phyloP scores from a whole-genome alignment of 2,329 filamentous ascomycete genomes.

The Phoma herbarum region DNA sequence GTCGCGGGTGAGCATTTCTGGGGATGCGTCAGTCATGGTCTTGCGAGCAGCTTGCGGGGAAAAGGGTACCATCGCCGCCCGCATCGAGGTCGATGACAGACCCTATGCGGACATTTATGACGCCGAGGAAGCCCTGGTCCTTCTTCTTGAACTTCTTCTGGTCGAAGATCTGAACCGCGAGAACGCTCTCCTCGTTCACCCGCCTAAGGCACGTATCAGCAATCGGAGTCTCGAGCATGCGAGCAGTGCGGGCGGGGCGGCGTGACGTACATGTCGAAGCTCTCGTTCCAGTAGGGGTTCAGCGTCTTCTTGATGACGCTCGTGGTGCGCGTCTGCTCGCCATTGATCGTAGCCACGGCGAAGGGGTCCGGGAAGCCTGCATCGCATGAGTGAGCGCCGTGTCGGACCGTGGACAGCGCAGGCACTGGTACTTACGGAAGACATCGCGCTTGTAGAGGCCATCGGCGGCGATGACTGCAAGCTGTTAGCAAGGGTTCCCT shows the following conservation, averaged over 20 bases:
- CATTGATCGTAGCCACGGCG: slow-evolving; percentile 94
- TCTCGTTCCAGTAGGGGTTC: slow-evolving; percentile 99
- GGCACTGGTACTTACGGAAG: slow-evolving; percentile 79
- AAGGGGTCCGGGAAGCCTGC: slow-evolving; percentile 97
- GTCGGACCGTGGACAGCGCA: slow-evolving; percentile 5
- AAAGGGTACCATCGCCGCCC: slow-evolving; percentile 82
- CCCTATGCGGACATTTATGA: slow-evolving; percentile 96
- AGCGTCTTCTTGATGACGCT: slow-evolving; percentile 95
- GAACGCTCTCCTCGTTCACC: slow-evolving; percentile 93
- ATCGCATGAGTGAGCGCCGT: slow-evolving; percentile 42
- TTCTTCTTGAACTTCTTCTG: slow-evolving; percentile 99
- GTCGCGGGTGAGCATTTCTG: slow-evolving; percentile 96
- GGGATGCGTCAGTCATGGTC: slow-evolving; percentile 3
- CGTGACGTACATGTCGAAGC: slow-evolving; percentile 91
- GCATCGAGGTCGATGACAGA: slow-evolving; percentile 91
- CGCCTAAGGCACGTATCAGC: slow-evolving; percentile 65
- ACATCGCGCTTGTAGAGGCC: slow-evolving; percentile 99
- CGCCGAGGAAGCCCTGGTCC: slow-evolving; percentile 97
- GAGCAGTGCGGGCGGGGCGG: slow-evolving; percentile 14
- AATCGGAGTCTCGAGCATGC: slow-evolving; percentile 2
- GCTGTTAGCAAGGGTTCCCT: no score
- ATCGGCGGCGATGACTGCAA: slow-evolving; percentile 99
- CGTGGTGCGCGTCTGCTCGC: slow-evolving; percentile 98
- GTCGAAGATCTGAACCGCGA: slow-evolving; percentile 98
- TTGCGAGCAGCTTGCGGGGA: not conserved